Evolutionary conservation across 257 asterid genomes (phyloP).

Genomic region (Leonotis leonurus): DNA sequence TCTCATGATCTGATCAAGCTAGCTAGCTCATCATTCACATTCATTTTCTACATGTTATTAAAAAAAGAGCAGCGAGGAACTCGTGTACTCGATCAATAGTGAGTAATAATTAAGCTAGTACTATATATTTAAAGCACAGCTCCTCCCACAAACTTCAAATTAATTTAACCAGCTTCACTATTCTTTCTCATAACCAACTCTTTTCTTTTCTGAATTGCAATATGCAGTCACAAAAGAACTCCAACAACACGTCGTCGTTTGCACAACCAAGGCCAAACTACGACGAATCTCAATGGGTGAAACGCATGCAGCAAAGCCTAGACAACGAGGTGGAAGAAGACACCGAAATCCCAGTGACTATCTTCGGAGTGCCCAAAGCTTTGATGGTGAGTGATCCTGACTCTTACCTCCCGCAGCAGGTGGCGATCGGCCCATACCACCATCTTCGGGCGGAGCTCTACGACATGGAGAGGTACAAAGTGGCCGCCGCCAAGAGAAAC

Average conservation of each 20-base stretch:
- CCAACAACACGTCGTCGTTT: slow-evolving; percentile 15
- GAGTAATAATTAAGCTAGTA: too few species aligned
- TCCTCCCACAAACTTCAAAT: too few species aligned
- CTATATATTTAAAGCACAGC: neutral
- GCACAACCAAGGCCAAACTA: slow-evolving; percentile 7
- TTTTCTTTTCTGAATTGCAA: neutral
- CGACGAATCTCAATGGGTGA: slow-evolving; percentile 48
- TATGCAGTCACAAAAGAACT: neutral
- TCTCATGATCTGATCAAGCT: neutral
- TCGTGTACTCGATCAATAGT: neutral
- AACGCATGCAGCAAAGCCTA: slow-evolving; percentile 34
- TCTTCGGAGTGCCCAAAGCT: slow-evolving; percentile 45
- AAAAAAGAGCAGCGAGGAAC: neutral
- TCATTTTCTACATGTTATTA: neutral
- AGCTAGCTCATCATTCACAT: neutral
- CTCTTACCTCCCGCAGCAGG: slow-evolving; percentile 48
- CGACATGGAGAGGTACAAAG: slow-evolving; percentile 58
- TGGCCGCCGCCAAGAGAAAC: slow-evolving; percentile 41
- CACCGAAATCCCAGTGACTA: slow-evolving; percentile 35
- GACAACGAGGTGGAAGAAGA: slow-evolving; percentile 44
- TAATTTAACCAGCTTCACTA: neutral
- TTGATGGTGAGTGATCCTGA: slow-evolving; percentile 23
- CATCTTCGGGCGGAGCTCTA: slow-evolving; percentile 31
- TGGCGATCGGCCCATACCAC: slow-evolving; percentile 64
- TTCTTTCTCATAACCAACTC: neutral